Evolutionary conservation across 139 green algal species (phyloP), one percentile per base, ranked within the genome.

Genomic region (Chlorokybus atmophyticus): DNA sequence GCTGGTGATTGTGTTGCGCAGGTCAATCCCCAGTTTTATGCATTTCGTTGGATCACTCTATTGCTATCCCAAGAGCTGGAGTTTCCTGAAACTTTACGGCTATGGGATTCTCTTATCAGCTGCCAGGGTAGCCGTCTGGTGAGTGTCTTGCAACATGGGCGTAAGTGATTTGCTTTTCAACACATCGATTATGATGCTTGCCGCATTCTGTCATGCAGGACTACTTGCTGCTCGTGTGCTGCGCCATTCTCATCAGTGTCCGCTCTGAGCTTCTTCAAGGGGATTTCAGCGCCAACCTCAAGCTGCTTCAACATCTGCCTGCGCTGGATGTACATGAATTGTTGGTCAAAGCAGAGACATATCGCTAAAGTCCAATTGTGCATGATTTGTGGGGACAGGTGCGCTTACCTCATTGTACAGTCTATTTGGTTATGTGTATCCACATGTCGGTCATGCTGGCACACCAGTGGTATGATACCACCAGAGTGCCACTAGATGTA

Each of bases 1-100:
- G n/a, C n/a, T n/a, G n/a, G n/a, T n/a, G n/a, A n/a, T n/a, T n/a
- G n/a, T n/a, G n/a, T n/a, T n/a, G n/a, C n/a, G 14, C 55, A 82
- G 79, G 74, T 95, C 19, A 76, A 87, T 57, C 78, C 85, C 0
- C 85, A 94, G 60, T 94, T 90, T 50, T 97, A 92, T 59, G 80
- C 88, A 3, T 95, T 97, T 64, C 77, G 89, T 27, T 95, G 89
- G 88, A 84, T 94, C 50, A 94, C 87, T 23, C 79, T 94, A 23
- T 63, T 93, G 29, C 65, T 93, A 42, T 83, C 81, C 1, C 83
- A 89, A 32, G 88, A 96, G 74, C 94, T 94, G 50, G 2, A 68
- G 0, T 88, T 95, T 49, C 79, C 81, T 0, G 87, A 73, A 30
- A 41, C 59, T 14, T 24, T 95, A 32, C 68, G 81, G 17, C 71